Percentiles rank a stretch among this genome's conserved stretches.
Evolutionary conservation across 1,284 basidiomycete species (phyloP).

Genomic region (Inonotus obliquus): DNA sequence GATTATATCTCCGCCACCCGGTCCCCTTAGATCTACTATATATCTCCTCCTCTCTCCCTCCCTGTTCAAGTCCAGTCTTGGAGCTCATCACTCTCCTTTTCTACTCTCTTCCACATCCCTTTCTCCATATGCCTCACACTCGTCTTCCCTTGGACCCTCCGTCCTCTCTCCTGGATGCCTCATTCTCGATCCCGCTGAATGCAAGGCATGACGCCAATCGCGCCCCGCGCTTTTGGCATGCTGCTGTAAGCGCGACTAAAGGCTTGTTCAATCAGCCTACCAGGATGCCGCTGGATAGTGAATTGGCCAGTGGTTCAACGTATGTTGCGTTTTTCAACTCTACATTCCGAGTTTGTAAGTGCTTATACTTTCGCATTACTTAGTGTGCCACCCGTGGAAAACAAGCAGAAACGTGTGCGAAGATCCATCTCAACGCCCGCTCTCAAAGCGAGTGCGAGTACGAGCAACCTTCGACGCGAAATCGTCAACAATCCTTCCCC

Average conservation of each 20-base stretch:
- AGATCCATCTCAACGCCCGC: constrained; percentile 15
- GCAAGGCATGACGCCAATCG: constrained; percentile 8
- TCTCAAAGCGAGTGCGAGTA: constrained; percentile 1
- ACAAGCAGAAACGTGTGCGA: neutral
- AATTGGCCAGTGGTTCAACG: neutral
- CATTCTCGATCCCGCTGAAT: neutral
- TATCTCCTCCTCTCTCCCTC: neutral
- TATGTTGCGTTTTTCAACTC: neutral
- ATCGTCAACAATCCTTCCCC: neutral
- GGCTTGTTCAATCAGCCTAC: constrained; percentile 15
- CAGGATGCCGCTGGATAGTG: neutral
- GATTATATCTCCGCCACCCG: neutral
- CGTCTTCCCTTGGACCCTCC: neutral
- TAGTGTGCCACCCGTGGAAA: constrained; percentile 4
- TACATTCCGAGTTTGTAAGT: neutral
- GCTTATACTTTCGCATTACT: neutral
- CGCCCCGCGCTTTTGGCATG: constrained; percentile 9
- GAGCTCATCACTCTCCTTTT: constrained; percentile 12
- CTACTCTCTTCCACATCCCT: constrained; percentile 3
- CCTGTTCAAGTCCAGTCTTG: constrained; percentile 6
- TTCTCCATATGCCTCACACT: neutral
- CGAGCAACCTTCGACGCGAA: neutral
- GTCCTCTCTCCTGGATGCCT: neutral
- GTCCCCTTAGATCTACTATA: neutral
- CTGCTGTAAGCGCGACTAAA: constrained; percentile 15